Percentiles rank a stretch among this genome's conserved stretches.
Evolutionary conservation across 2,329 filamentous ascomycete genomes (phyloP).

Genomic region (Cladosporium sp.): DNA sequence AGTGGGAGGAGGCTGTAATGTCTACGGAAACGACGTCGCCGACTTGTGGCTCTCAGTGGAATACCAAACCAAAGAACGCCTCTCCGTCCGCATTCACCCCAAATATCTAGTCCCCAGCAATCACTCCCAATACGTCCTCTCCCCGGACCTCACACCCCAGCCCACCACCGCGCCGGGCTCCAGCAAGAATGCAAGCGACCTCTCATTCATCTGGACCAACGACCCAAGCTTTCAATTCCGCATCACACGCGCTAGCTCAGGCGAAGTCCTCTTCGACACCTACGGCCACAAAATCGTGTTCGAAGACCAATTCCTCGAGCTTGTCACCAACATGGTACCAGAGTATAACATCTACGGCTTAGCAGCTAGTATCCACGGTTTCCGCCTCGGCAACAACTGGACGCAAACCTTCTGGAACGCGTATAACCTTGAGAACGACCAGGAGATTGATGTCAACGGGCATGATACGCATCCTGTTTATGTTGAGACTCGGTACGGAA

Average conservation of each 20-base stretch:
- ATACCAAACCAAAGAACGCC: slow-evolving; percentile 31
- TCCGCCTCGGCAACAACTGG: slow-evolving; percentile 34
- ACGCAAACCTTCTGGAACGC: slow-evolving; percentile 37
- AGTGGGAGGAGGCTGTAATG: slow-evolving; percentile 32
- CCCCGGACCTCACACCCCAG: slow-evolving; percentile 21
- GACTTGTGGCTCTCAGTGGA: slow-evolving; percentile 30
- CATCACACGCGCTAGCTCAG: slow-evolving; percentile 27
- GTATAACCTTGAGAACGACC: slow-evolving; percentile 31
- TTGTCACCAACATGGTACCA: slow-evolving; percentile 30
- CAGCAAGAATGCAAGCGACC: slow-evolving; percentile 28
- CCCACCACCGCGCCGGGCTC: slow-evolving; percentile 18
- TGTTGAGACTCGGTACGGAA: slow-evolving; percentile 35
- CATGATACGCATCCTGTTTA: slow-evolving; percentile 37
- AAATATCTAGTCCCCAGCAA: slow-evolving; percentile 29
- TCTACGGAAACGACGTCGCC: slow-evolving; percentile 34
- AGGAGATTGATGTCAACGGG: slow-evolving; percentile 30
- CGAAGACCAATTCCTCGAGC: slow-evolving; percentile 36
- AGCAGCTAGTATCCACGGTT: slow-evolving; percentile 33
- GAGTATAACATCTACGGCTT: slow-evolving; percentile 37
- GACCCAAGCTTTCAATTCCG: slow-evolving; percentile 33
- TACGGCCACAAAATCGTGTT: slow-evolving; percentile 34
- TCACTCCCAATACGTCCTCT: slow-evolving; percentile 29
- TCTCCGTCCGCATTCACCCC: slow-evolving; percentile 28
- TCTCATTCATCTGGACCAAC: slow-evolving; percentile 33
- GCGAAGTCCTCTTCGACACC: slow-evolving; percentile 35